Evolutionary conservation across 2,329 filamentous ascomycete species (phyloP), one percentile per base, ranked within the genome.

Genomic region (Metarhizium brunneum): DNA sequence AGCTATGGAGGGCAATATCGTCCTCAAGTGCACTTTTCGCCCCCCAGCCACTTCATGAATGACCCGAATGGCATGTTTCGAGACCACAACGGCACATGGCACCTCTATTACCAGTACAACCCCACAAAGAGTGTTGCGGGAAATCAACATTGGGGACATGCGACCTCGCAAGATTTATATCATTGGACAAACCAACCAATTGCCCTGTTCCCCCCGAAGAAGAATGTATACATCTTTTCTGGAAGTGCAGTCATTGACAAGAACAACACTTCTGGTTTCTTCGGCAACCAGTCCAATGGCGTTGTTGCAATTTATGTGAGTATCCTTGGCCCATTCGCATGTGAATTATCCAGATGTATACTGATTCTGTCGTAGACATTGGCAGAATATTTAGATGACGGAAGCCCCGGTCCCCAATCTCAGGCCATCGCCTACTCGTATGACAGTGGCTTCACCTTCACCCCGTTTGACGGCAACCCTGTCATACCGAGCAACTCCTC

Each of bases 71-170:
- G 56, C 45, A 18, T 56, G 51, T 83, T 85, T 58, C 65, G 76
- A 6, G 81, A 85, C 58, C 72, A 68, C 2, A 73, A 82, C 54
- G 82, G 81, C 4, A 71, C 73, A 0, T 87, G 80, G 67, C 84
- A 87, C 63, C 60, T 85, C 2, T 87, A 87, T 67, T 87, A 87
- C 61, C 84, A 87, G 64, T 83, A 76, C 71, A 68, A 69, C 32
- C 68, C 67, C 2, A 65, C 60, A 0, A 75, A 64, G 2, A 67
- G 69, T 7, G 73, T 78, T 1, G 78, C 66, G 71, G 82, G 81
- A 1, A 82, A 84, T 57, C 78, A 85, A 62, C 82, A 86, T 61
- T 87, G 84, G 84, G 84, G 84, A 10, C 84, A 87, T 62, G 83
- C 83, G 2, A 86, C 83, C 1, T 82, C 78, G 36, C 63, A 68